Evolutionary conservation across 768 basidiomycete genomes (phyloP), one percentile per base, ranked within the genome.

Genomic region (Holtermannia corniformis): DNA sequence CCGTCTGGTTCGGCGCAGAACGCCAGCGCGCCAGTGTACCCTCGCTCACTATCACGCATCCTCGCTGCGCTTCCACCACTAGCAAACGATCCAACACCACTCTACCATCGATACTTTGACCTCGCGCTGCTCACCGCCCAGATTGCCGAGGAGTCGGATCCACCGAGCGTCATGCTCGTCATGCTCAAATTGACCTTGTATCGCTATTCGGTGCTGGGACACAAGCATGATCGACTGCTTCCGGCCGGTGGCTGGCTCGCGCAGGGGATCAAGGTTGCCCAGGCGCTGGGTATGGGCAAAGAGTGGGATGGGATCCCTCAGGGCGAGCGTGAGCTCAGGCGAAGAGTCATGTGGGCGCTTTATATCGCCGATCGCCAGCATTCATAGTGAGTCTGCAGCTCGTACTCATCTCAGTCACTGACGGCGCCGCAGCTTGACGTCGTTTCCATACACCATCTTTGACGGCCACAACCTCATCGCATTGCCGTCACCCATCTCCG

Each of bases 101-200:
- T 68, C n/a, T 59, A 68, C 44, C 61, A 64, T 21, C 55, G 66
- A 41, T 68, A 67, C 54, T 49, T 67, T 23, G 65, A 67, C 32
- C 58, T 63, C 21, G 65, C 65, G 10, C 26, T 67, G 13, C 25
- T 64, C 1, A 47, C 62, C 23, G 49, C 58, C 12, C 58, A 61
- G 32, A 45, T 65, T 24, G 62, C 64, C 13, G 67, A 68, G 25
- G 51, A 61, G 41, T 49, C 56, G 2, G 67, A 68, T 47, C 37
- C 57, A 20, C 59, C 64, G 10, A 57, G 54, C 13, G 51, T 62
- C 44, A 68, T 68, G 67, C 55, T 64, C 32, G 64, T 68, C 49
- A 61, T 64, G 57, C 42, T 59, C 51, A 65, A 68, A 45, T 49
- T 68, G 44, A 47, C 58, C 7, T 44, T 60, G 20, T 59, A 60